Conservation (phyloP, 257 asterid genomes). For the Paraleonurus japonicus region DNA sequence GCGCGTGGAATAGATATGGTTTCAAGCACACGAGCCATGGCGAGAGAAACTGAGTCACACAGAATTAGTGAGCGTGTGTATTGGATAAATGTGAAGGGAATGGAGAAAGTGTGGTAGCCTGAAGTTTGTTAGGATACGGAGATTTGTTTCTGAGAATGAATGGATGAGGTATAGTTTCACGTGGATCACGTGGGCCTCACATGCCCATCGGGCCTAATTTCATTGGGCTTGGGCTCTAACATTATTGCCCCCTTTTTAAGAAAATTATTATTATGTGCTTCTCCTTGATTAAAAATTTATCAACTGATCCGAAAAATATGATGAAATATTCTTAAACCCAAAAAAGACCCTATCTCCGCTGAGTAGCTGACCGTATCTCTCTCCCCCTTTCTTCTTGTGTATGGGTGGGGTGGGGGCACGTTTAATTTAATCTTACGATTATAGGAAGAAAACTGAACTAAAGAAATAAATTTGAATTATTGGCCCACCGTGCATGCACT, state of each 20-base stretch:
- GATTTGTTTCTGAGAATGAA: slow-evolving; percentile 5
- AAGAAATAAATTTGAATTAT: not conserved
- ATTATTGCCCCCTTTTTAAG: not conserved
- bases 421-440: too few species aligned
- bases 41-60: slow-evolving; percentile 10
- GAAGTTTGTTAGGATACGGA: slow-evolving; percentile 29
- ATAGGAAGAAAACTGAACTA: not conserved
- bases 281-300: too few species aligned
- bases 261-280: too few species aligned
- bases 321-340: too few species aligned
- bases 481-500: not conserved
- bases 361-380: too few species aligned
- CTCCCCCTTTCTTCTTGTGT: too few species aligned
- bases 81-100: slow-evolving; percentile 32
- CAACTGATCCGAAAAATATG: too few species aligned
- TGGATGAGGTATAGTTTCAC: slow-evolving; percentile 31
- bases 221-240: not conserved
- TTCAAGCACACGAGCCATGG: slow-evolving; percentile 76
- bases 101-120: slow-evolving; percentile 27
- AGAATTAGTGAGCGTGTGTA: slow-evolving; percentile 10
- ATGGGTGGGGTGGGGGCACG: too few species aligned
- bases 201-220: not conserved
- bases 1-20: slow-evolving; percentile 70
- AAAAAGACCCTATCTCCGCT: too few species aligned
- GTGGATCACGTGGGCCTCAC: slow-evolving; percentile 41